Evolutionary conservation across 108 stramenopile species (phyloP).

Genomic region (Halocafeteria seosinensis): DNA sequence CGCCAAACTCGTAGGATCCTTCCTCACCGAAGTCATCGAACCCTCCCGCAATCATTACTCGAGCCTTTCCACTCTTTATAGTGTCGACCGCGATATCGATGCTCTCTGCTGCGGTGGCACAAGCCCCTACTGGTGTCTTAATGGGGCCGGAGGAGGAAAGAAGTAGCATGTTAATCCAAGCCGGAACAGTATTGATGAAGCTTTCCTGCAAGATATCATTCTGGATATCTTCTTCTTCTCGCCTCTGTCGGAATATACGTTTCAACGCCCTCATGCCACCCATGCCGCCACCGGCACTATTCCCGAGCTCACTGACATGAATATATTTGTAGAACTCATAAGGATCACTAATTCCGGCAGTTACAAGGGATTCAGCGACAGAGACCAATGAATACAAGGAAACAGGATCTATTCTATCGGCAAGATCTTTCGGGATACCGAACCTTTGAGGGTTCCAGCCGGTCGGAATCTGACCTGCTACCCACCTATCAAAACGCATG

Average conservation of each 20-base stretch:
- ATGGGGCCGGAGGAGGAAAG: constrained; percentile 13
- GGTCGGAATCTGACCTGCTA: constrained; percentile 16
- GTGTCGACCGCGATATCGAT: constrained; percentile 14
- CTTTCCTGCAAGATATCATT: constrained; percentile 8
- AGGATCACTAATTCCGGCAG: constrained; percentile 7
- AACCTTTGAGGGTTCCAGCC: constrained; percentile 10
- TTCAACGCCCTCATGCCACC: constrained; percentile 7
- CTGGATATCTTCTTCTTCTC: constrained; percentile 8
- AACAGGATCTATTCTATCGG: constrained; percentile 5
- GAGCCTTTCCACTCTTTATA: constrained; percentile 13
- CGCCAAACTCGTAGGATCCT: constrained; percentile 12
- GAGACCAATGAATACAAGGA: constrained; percentile 8
- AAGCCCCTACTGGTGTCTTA: constrained; percentile 13
- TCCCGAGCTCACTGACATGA: constrained; percentile 14
- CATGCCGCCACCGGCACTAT: constrained; percentile 10
- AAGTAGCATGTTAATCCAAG: constrained; percentile 16
- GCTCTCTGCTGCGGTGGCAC: constrained; percentile 14
- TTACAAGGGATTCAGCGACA: constrained; percentile 10
- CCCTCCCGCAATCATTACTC: constrained; percentile 12
- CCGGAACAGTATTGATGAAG: constrained; percentile 15
- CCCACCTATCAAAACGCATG: constrained; percentile 5
- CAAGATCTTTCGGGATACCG: constrained; percentile 8
- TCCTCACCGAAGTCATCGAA: constrained; percentile 16
- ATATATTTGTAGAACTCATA: constrained; percentile 14
- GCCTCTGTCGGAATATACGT: background rate